Conservation (phyloP, 441 rosid species). For the Bocquillonia castaneifolia region DNA sequence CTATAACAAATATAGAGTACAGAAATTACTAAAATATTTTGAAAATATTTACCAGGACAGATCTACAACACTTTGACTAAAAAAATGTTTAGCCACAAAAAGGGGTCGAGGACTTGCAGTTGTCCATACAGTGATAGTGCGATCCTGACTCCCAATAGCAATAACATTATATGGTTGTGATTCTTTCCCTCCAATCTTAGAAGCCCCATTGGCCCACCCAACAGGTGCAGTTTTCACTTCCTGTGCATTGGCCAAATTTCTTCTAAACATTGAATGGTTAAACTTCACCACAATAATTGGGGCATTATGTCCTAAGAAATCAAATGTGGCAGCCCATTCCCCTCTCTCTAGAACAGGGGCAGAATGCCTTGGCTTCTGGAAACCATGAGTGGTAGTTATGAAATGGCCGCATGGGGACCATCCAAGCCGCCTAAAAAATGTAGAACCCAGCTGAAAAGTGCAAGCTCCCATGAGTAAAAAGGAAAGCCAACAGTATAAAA, state of each 20-base stretch:
- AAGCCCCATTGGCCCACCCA: conserved; percentile 89
- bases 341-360: conserved; percentile 98
- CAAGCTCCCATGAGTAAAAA: conserved; percentile 23
- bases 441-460: conserved; percentile 80
- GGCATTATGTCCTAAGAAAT: conserved; percentile 96
- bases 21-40: conserved; percentile 6
- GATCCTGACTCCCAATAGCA: conserved; percentile 98
- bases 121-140: conserved; percentile 97
- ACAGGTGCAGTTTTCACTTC: conserved; percentile 49
- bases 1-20: not conserved
- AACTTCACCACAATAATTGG: conserved; percentile 91
- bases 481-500: conserved; percentile 9
- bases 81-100: conserved; percentile 95
- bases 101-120: conserved; percentile 95
- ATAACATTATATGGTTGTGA: conserved; percentile 80
- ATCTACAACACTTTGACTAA: conserved; percentile 94
- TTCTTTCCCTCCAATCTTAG: conserved; percentile 76
- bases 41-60: conserved; percentile 80
- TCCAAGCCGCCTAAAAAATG: conserved; percentile 96
- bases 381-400: conserved; percentile 95
- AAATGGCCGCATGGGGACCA: conserved; percentile 99
- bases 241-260: conserved; percentile 41
- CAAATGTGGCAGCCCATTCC: conserved; percentile 95
- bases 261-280: conserved; percentile 87
- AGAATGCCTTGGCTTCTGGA: conserved; percentile 98